A percentile compares a stretch with the other conserved stretches of the same genome.
These are phyloP conservation scores for Trichoderma endophyticum DNA, from an alignment of 2,329 filamentous ascomycete genomes.

Conservation along the genomic window DNA sequence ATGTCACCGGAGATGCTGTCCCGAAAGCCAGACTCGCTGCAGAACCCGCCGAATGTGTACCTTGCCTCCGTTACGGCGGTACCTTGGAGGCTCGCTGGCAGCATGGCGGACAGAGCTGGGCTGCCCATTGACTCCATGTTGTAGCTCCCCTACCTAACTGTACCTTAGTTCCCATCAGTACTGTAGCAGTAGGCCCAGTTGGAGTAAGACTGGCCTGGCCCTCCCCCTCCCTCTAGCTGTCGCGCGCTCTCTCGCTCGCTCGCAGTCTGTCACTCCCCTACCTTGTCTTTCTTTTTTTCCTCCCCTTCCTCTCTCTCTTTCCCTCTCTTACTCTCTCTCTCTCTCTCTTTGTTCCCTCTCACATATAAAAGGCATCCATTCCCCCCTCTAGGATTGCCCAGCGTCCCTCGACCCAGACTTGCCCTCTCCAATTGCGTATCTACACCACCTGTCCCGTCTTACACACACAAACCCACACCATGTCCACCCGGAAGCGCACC, in stretches of 20 bases:
- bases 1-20: constrained; percentile 3
- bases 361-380: constrained; percentile 20
- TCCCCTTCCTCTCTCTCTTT: constrained; percentile 18
- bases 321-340: constrained; percentile 15
- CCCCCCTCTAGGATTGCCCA: constrained; percentile 10
- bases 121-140: not conserved
- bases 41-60: not conserved
- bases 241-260: constrained; percentile 1
- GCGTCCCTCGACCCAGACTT: constrained; percentile 20
- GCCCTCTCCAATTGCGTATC: constrained; percentile 5
- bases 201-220: constrained; percentile 17
- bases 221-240: constrained; percentile 10
- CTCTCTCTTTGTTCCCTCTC: constrained; percentile 15
- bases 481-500: constrained; percentile 49
- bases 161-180: not conserved
- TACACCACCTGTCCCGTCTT: constrained; percentile 2
- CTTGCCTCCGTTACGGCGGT: constrained; percentile 6
- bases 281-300: constrained; percentile 16
- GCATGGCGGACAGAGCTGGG: not conserved
- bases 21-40: not conserved
- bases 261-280: constrained; percentile 9
- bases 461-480: constrained; percentile 12
- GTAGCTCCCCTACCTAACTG: constrained; percentile 16
- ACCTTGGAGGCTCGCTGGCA: not conserved
- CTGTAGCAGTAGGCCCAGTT: constrained; percentile 12